Base-by-base conservation (phyloP, 2,329 filamentous ascomycete genomes). In the Alternaria arbusti region DNA sequence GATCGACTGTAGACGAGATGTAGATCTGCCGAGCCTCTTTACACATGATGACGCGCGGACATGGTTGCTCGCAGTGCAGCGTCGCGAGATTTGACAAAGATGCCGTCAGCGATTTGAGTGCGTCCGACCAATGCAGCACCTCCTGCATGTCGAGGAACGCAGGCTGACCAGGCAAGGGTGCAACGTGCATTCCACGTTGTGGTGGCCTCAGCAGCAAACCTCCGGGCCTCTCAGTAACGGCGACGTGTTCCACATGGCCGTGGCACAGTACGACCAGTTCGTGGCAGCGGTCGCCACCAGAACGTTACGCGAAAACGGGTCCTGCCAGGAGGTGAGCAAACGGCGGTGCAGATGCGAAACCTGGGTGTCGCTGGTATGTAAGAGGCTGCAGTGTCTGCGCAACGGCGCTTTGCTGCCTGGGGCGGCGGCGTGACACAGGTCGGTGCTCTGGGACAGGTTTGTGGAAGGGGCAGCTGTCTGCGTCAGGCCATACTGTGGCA, bases 161-260 rank as follows among this genome's bases (percentile, higher is more conserved):
- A 57, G 57, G 45, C 47, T 26, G 25, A 26, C 25, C 49, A 73
- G 57, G 72, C 74, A 70, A 75, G 75, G 75, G 72, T 77, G 69
- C 73, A 77, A 76, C 74, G 75, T 77, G 75, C 71, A 70, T 58
- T 69, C 70, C 74, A 77, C 74, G 75, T 77, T 78, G 63, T 54
- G 70, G 72, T 67, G 67, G 67, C 65, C 68, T 71, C 61, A 66
- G 64, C 66, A 67, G 64, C 70, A 74, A 74, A 65, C 25, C 62
- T 73, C 74, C 72, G 74, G 70, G 54, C 72, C 73, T 74, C 70
- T 75, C 67, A 63, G 59, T 55, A 51, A 45, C 25, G 67, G 64
- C 56, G 66, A 45, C 40, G 58, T 51, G 71, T 73, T 68, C 30
- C 73, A 70, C 73, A 52, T 56, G 60, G 60, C 28, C 59, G 43